A percentile compares a stretch with the other conserved stretches of the same genome.
These are phyloP conservation scores for Basipetospora chlamydospora DNA, from an alignment of 2,329 filamentous ascomycete species.

Conservation along the genomic window DNA sequence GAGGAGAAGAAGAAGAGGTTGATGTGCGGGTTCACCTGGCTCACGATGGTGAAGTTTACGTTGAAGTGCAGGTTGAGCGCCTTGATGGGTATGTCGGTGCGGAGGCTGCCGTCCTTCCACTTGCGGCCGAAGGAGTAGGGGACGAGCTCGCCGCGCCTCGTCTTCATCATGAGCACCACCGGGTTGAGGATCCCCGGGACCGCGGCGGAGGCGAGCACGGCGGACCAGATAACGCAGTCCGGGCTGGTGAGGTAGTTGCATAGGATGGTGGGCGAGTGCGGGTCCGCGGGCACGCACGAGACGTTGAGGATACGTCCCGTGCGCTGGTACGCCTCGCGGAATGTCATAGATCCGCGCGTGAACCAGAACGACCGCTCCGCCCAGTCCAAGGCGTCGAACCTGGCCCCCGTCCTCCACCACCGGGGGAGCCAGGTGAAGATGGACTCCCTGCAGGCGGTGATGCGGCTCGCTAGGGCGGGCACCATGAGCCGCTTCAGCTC, in stretches of 20 bases:
- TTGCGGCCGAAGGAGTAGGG: slow-evolving; percentile 97
- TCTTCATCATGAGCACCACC: slow-evolving; percentile 85
- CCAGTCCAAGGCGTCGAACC: slow-evolving; percentile 92
- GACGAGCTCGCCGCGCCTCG: slow-evolving; percentile 55
- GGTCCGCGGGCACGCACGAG: slow-evolving; percentile 88
- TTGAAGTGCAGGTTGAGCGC: slow-evolving; percentile 94
- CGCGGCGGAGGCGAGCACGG: slow-evolving; percentile 84
- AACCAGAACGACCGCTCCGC: slow-evolving; percentile 78
- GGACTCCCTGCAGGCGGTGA: slow-evolving; percentile 72
- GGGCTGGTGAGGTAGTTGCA: slow-evolving; percentile 92
- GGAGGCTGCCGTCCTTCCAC: slow-evolving; percentile 92
- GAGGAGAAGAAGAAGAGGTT: slow-evolving; percentile 98
- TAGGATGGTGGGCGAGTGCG: slow-evolving; percentile 80
- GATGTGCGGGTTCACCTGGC: slow-evolving; percentile 88
- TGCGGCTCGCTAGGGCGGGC: slow-evolving; percentile 70
- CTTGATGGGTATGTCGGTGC: slow-evolving; percentile 91
- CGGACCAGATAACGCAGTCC: slow-evolving; percentile 97
- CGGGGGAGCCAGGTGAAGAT: slow-evolving; percentile 62
- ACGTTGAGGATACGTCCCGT: slow-evolving; percentile 94
- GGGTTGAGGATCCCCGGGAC: slow-evolving; percentile 94
- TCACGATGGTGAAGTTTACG: slow-evolving; percentile 88
- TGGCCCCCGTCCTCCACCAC: slow-evolving; percentile 85
- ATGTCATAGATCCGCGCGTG: slow-evolving; percentile 80
- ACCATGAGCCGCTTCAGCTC: slow-evolving; percentile 76
- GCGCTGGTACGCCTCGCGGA: slow-evolving; percentile 83